Evolutionary conservation across 192 early-diverging fungal genomes (phyloP).

Genomic region (Backusella tuberculispora): DNA sequence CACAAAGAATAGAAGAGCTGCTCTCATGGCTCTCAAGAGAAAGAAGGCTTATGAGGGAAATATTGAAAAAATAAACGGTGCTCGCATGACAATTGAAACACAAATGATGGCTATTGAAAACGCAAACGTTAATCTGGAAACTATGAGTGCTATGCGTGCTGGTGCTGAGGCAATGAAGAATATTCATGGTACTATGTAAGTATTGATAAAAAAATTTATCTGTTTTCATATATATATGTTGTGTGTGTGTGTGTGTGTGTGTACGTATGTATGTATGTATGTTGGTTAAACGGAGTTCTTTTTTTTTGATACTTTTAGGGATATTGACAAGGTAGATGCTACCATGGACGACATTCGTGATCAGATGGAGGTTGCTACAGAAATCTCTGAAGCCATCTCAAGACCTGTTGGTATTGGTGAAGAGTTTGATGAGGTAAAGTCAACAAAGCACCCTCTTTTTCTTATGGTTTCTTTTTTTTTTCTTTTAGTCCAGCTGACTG

Average conservation of each 20-base stretch:
- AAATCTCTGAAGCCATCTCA: conserved; percentile 92
- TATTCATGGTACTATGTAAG: conserved; percentile 88
- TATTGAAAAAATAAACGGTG: conserved; percentile 86
- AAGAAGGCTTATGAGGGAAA: conserved; percentile 87
- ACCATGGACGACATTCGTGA: conserved; percentile 98
- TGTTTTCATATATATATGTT: not conserved
- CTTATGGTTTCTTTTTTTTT: too few species aligned
- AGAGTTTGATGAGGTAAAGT: conserved; percentile 83
- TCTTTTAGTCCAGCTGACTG: not conserved
- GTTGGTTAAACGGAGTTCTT: not conserved
- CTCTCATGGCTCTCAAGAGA: conserved; percentile 93
- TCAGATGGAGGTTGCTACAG: conserved; percentile 96
- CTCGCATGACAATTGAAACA: conserved; percentile 89
- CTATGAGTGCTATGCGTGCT: conserved; percentile 92
- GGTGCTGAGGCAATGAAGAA: conserved; percentile 93
- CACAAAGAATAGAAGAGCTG: conserved; percentile 86
- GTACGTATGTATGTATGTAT: not conserved
- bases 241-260: not conserved
- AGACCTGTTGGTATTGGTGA: conserved; percentile 84
- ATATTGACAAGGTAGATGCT: conserved; percentile 93
- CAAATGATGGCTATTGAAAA: conserved; percentile 96
- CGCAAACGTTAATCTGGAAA: conserved; percentile 94
- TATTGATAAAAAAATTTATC: conserved; percentile 12
- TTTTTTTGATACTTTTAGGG: conserved; percentile 44
- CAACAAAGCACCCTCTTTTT: not conserved